These are phyloP conservation scores for Diversispora epigaea DNA, from an alignment of 192 early-diverging fungal species.

Conservation along the genomic window DNA sequence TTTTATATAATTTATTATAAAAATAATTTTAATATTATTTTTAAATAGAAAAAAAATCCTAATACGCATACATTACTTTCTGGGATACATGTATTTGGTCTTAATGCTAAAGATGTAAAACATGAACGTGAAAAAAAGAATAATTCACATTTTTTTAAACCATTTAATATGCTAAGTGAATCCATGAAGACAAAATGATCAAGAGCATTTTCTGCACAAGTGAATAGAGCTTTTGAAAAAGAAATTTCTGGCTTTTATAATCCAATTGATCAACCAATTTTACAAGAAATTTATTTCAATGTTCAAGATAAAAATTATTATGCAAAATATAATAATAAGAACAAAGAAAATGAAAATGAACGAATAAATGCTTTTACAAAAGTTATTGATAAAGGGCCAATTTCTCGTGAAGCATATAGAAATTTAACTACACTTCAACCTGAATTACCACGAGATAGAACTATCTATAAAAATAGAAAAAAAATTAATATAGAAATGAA, in stretches of 20 bases:
- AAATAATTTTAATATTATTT: neutral
- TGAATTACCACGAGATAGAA: neutral
- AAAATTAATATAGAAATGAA: neutral
- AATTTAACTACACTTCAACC: neutral
- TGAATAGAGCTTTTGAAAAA: neutral
- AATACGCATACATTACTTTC: neutral
- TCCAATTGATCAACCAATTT: neutral
- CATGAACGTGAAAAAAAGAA: neutral
- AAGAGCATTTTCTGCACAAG: neutral
- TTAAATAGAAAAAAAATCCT: constrained; percentile 9
- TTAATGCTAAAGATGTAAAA: neutral
- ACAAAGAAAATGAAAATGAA: neutral
- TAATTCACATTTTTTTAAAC: neutral
- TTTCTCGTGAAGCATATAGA: too few species aligned
- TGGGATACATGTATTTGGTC: neutral
- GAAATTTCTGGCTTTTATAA: neutral
- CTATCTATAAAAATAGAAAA: neutral
- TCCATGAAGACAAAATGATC: neutral
- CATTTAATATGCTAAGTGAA: neutral
- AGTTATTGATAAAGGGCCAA: too few species aligned
- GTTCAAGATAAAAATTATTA: neutral
- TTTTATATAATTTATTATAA: neutral
- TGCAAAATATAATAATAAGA: neutral
- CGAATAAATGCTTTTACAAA: neutral
- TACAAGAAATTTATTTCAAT: neutral